Conservation (phyloP, 495 filamentous ascomycete genomes). For the Daldinia bambusicola region DNA sequence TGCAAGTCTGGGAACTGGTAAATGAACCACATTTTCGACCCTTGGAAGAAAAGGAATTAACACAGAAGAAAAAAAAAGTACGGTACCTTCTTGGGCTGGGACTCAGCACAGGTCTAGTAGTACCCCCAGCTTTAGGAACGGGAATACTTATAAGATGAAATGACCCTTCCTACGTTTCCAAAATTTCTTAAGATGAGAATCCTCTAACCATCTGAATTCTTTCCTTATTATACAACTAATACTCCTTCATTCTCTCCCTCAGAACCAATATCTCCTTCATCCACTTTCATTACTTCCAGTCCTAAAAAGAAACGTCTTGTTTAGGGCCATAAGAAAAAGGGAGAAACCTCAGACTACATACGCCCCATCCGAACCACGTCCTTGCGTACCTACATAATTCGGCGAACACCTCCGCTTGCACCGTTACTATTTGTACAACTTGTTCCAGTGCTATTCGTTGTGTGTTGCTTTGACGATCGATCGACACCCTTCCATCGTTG, state of each 20-base stretch:
- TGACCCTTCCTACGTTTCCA: slow-evolving; percentile 44
- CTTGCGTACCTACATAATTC: slow-evolving; percentile 39
- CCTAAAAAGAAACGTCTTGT: slow-evolving; percentile 20
- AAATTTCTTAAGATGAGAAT: slow-evolving; percentile 40
- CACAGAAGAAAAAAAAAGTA: slow-evolving; percentile 29
- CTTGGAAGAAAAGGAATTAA: slow-evolving; percentile 44
- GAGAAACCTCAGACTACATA: slow-evolving; percentile 18
- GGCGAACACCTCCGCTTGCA: slow-evolving; percentile 45
- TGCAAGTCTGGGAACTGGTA: slow-evolving; percentile 44
- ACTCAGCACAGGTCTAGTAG: slow-evolving; percentile 42
- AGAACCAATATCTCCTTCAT: slow-evolving; percentile 19
- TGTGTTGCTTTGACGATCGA: slow-evolving; percentile 45
- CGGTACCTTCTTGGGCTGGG: slow-evolving; percentile 39
- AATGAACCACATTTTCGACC: slow-evolving; percentile 45
- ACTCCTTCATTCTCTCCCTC: slow-evolving; percentile 23
- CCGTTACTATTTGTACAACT: slow-evolving; percentile 49
- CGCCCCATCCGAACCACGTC: slow-evolving; percentile 40
- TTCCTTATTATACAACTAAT: slow-evolving; percentile 39
- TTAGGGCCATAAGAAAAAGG: slow-evolving; percentile 29
- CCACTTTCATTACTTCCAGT: slow-evolving; percentile 19
- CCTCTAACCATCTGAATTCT: slow-evolving; percentile 40
- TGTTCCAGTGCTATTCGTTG: slow-evolving; percentile 48
- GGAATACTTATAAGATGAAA: slow-evolving; percentile 46
- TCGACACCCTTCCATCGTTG: slow-evolving; percentile 37
- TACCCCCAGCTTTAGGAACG: slow-evolving; percentile 39